phyloP scores from a whole-genome alignment of 768 basidiomycete genomes.

The Calocera cornea region DNA sequence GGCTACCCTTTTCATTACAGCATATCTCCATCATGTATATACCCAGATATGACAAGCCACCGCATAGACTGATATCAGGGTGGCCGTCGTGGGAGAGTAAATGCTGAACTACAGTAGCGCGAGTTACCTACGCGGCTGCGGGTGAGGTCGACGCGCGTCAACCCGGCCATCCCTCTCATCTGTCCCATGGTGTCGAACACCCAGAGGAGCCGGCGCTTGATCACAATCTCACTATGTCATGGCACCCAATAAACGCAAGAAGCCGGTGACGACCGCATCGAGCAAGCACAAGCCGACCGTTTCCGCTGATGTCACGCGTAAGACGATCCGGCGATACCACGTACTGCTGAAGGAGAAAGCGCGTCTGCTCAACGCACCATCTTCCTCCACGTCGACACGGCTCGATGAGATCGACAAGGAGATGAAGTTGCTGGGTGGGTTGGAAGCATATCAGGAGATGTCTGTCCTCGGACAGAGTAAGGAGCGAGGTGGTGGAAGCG shows the following conservation, averaged over 20 bases:
- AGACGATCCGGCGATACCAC: slow-evolving; percentile 61
- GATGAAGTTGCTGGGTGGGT: slow-evolving; percentile 58
- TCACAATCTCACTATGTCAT: neutral
- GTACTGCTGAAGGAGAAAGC: slow-evolving; percentile 57
- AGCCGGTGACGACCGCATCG: neutral
- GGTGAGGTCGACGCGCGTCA: no score
- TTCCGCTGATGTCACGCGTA: neutral
- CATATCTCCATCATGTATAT: no score
- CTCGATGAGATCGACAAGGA: slow-evolving; percentile 44
- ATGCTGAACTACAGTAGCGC: no score
- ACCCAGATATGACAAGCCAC: no score
- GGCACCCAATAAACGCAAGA: neutral
- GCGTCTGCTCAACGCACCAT: slow-evolving; percentile 31
- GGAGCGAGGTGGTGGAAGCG: slow-evolving; percentile 79
- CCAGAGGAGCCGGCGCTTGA: no score
- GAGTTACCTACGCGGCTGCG: no score
- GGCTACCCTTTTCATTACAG: no score
- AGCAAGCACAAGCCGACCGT: neutral
- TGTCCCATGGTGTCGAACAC: no score
- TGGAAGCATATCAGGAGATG: slow-evolving; percentile 71
- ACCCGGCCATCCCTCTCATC: no score
- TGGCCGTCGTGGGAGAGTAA: no score
- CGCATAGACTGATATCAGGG: no score
- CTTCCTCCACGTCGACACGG: slow-evolving; percentile 17
- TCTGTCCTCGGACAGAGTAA: slow-evolving; percentile 65